A percentile compares a stretch with the other conserved stretches of the same genome.
phyloP scores from a whole-genome alignment of 169 alveolate species.

The Plasmodium yoelii region DNA sequence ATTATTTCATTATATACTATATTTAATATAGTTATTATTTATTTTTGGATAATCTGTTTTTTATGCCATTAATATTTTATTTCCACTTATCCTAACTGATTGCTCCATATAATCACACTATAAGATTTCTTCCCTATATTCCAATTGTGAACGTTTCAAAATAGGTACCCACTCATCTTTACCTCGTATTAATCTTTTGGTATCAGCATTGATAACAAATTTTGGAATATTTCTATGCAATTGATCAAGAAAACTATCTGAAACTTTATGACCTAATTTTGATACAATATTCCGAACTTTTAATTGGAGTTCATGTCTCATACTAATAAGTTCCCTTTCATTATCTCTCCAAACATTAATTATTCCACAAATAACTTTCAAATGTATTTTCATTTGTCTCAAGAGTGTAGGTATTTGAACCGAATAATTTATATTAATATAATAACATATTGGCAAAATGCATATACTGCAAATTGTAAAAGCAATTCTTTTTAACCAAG shows the following conservation, averaged over 20 bases:
- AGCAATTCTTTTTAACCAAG: conserved; percentile 76
- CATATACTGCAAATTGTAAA: conserved; percentile 75
- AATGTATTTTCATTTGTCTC: conserved; percentile 83
- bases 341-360: conserved; percentile 91
- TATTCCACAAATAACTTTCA: conserved; percentile 82
- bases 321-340: conserved; percentile 89
- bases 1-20: too few species aligned
- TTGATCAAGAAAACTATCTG: conserved; percentile 85
- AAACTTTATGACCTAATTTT: conserved; percentile 87
- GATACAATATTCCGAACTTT: conserved; percentile 86
- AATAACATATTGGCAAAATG: conserved; percentile 81
- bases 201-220: conserved; percentile 86
- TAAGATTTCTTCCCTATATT: conserved; percentile 82
- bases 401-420: conserved; percentile 82
- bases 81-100: too few species aligned
- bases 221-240: conserved; percentile 85
- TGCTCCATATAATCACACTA: conserved; percentile 12
- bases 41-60: too few species aligned
- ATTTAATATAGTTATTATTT: too few species aligned
- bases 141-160: conserved; percentile 79
- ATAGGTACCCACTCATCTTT: conserved; percentile 85
- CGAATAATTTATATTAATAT: conserved; percentile 84
- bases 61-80: too few species aligned
- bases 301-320: conserved; percentile 89
- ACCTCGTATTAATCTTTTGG: conserved; percentile 80